Base-by-base conservation (phyloP, 2,329 filamentous ascomycete species). In the Ascocoryne sarcoides region DNA sequence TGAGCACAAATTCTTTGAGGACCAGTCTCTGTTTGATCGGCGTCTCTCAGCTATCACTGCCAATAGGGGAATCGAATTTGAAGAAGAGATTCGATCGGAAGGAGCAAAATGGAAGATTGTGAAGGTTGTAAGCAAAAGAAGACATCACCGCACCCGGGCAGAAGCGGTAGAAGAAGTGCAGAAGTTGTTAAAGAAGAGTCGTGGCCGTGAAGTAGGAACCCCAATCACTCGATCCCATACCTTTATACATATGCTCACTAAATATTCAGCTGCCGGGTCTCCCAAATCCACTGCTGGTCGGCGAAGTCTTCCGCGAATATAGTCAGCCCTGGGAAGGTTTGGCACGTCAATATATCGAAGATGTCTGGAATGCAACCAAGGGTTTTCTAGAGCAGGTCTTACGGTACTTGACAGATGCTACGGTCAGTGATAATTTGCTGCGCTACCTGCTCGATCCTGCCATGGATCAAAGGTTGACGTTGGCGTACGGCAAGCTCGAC, bases 361-460 rank as follows among this genome's bases (percentile, higher is more conserved):
- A 38, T 16, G 36, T 44, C 3, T 50, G 47, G 45, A 39, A 45
- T 0, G 48, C 52, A 2, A 61, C 61, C 20, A 49, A 29, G 26
- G 39, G 16, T 4, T 49, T 49, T 32, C 12, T 49, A 7, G 42
- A 43, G 21, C 39, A 45, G 10, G 35, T 38, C 8, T 33, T 49
- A 18, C 36, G 36, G n/a, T 33, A 47, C 12, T 34, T 47, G 29
- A 41, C 47, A 21, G 62, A 69, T 9, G 40, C 56, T 4, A 57
- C 57, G 2, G 49, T 73, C 3, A 34, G 59, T 4, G 47, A 50
- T 5, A 39, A 35, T 17, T 21, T 47, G n/a, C 16, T 45, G 5
- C 40, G 37, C 5, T 21, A 43, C 36, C 39, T 42, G 38, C 38
- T 50, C n/a, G 47, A 63, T 1, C 43, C 56, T 1, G 23, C 38